These are phyloP conservation scores for Trametes elegans DNA, from an alignment of 768 basidiomycete species.

Conservation along the genomic window DNA sequence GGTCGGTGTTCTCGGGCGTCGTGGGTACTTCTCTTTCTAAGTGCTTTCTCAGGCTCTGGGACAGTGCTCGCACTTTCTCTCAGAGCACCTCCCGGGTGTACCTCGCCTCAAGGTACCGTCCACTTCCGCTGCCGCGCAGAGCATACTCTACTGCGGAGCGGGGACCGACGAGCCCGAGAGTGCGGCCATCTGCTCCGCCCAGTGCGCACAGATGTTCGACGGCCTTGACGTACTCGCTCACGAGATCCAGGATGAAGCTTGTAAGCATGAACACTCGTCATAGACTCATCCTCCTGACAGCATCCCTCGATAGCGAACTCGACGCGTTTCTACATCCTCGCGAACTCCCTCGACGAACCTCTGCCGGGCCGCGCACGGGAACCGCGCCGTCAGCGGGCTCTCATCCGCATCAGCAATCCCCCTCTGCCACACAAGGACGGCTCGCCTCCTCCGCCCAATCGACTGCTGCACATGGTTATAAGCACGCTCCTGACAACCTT, in stretches of 20 bases:
- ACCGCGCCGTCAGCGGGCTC: constrained; percentile 30
- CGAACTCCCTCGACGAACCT: constrained; percentile 33
- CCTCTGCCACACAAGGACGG: constrained; percentile 4
- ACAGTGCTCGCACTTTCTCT: constrained; percentile 69
- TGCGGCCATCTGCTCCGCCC: constrained; percentile 74
- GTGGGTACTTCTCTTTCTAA: not conserved
- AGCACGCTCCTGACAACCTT: constrained; percentile 37
- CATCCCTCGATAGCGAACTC: constrained; percentile 53
- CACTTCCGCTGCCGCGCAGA: constrained; percentile 68
- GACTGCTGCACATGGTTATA: constrained; percentile 14
- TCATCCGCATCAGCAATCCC: constrained; percentile 37
- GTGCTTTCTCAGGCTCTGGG: constrained; percentile 58
- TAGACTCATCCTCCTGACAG: not conserved
- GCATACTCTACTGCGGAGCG: constrained; percentile 38
- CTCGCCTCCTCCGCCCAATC: constrained; percentile 8
- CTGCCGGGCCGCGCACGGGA: constrained; percentile 24
- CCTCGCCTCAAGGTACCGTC: constrained; percentile 58
- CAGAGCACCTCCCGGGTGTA: constrained; percentile 49
- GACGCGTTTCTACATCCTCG: constrained; percentile 67
- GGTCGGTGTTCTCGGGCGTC: constrained; percentile 37
- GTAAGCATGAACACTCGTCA: constrained; percentile 32
- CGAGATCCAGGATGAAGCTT: constrained; percentile 60
- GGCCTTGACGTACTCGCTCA: constrained; percentile 60
- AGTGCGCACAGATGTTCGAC: constrained; percentile 57
- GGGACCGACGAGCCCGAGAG: constrained; percentile 43